These are phyloP conservation scores for Ceratocystis cacaofunesta DNA, from an alignment of 2,329 filamentous ascomycete genomes.

Conservation along the genomic window DNA sequence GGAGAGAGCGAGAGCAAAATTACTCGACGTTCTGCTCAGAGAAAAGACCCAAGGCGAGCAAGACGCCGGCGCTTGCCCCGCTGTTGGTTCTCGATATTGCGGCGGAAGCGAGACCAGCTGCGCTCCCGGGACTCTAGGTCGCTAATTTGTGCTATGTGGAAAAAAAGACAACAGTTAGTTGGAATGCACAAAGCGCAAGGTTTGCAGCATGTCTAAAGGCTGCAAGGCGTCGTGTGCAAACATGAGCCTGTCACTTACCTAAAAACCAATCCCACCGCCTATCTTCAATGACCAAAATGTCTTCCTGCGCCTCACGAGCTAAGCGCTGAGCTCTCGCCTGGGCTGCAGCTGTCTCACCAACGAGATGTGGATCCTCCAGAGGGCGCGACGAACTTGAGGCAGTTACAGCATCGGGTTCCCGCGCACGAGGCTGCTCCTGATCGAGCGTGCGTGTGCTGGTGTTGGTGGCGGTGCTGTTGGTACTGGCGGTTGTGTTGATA, in stretches of 20 bases:
- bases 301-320: slow-evolving; percentile 39
- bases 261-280: slow-evolving; percentile 46
- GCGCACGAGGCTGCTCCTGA: slow-evolving; percentile 22
- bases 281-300: slow-evolving; percentile 42
- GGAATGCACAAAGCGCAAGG: not conserved
- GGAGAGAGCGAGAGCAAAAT: not conserved
- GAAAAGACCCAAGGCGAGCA: slow-evolving; percentile 11
- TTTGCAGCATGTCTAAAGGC: not conserved
- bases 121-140: slow-evolving; percentile 37
- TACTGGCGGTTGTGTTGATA: slow-evolving; percentile 21
- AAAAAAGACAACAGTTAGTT: slow-evolving; percentile 16
- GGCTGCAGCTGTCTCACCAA: slow-evolving; percentile 49
- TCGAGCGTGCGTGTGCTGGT: slow-evolving; percentile 24
- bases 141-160: slow-evolving; percentile 33
- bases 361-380: slow-evolving; percentile 52
- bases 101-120: slow-evolving; percentile 32
- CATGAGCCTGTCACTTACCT: slow-evolving; percentile 28
- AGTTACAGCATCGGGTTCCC: not conserved
- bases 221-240: too few relatives aligned
- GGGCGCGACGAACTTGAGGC: slow-evolving; percentile 27
- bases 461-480: slow-evolving; percentile 23
- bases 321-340: slow-evolving; percentile 42
- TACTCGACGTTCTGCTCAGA: slow-evolving; percentile 3
- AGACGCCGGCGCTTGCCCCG: slow-evolving; percentile 16
- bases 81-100: slow-evolving; percentile 24